Base-by-base conservation (phyloP, 2,329 filamentous ascomycete genomes). In the Aspergillus luchuensis region DNA sequence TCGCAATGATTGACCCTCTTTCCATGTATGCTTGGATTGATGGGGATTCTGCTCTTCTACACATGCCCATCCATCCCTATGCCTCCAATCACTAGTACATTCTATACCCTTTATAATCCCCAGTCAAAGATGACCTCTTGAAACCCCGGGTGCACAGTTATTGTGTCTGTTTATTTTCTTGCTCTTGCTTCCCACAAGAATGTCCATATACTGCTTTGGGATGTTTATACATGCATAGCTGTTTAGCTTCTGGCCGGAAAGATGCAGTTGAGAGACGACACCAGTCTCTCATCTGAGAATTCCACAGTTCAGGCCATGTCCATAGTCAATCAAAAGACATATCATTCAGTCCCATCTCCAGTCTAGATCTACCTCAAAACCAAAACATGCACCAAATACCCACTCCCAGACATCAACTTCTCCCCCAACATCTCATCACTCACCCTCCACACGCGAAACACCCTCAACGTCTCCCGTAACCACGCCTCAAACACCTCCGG, bases 401-500 rank as follows among this genome's bases (percentile, higher is more conserved):
- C 93, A 21, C 85, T 86, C 15, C 84, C 84, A 6, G 85, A 81
- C 59, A 80, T 81, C 66, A 97, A 73, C 1, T 81, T 85, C 13
- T 79, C 74, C 0, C 83, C 84, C 53, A 96, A 71, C 38, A 85
- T 74, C 38, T 81, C 78, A 70, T 92, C 88, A 0, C 87, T 86
- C 5, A 97, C 76, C 59, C 91, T 84, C 91, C 92, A 98, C 7
- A 89, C 87, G 10, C 81, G 81, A 70, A 98, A 98, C 8, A 75
- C 72, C 33, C 73, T 73, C 61, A 85, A 77, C 65, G 97, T 93
- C 56, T 85, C 84, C 63, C 80, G 81, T 52, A 97, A 78, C 91
- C 93, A 98, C 13, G 82, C 79, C 68, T 94, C 89, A 68, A 98
- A 95, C 5, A 98, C 91, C 36, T 93, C 89, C 2, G 91, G 86